phyloP scores from a whole-genome alignment of 2,329 filamentous ascomycete genomes.

The Aspergillus luchuensis region DNA sequence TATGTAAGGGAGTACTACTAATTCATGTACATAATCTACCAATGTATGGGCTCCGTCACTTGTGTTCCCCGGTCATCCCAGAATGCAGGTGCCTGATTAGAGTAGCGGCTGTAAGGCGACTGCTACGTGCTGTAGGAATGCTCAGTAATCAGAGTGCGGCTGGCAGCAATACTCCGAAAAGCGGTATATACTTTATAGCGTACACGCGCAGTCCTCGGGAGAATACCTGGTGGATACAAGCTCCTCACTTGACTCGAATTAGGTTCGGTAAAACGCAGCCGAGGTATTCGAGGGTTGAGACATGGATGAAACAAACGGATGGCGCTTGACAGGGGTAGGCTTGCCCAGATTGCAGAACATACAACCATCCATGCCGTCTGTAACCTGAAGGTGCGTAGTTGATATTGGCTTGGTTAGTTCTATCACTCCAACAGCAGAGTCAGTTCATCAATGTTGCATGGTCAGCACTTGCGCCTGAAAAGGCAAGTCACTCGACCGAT shows the following conservation, averaged over 20 bases:
- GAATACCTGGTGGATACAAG: not conserved
- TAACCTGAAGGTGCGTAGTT: not conserved
- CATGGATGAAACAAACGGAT: not conserved
- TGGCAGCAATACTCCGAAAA: not conserved
- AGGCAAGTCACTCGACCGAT: constrained; percentile 11
- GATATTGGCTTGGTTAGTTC: not conserved
- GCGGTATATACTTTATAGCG: not conserved
- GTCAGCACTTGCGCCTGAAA: not conserved
- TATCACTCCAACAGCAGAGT: not conserved
- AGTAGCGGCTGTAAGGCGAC: not conserved
- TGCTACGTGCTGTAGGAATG: not conserved
- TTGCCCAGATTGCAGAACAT: not conserved
- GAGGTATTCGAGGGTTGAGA: not conserved
- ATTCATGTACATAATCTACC: not conserved
- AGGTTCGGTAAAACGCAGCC: constrained; percentile 1
- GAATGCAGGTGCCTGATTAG: not conserved
- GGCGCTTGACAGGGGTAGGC: not conserved
- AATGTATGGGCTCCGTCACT: not conserved
- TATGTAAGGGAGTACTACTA: not conserved
- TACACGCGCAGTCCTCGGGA: not conserved
- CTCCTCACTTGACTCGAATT: not conserved
- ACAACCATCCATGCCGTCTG: not conserved
- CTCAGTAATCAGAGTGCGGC: not conserved
- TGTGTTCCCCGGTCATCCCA: not conserved
- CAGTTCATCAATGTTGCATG: not conserved